These are phyloP conservation scores for Pleodorina starrii DNA, from an alignment of 139 green algal species.

Conservation along the genomic window DNA sequence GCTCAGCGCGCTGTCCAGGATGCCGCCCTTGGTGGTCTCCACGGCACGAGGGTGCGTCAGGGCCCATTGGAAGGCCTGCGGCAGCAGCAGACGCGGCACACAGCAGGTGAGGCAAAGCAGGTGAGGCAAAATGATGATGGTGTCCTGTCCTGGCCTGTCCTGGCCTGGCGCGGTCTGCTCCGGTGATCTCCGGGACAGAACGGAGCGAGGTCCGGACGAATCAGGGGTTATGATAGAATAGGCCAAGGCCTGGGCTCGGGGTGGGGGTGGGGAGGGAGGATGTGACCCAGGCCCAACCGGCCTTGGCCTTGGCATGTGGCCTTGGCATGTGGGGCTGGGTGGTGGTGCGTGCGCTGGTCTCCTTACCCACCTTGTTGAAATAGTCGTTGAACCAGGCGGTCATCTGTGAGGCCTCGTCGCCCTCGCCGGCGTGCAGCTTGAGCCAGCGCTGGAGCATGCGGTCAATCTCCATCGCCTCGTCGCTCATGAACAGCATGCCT, in stretches of 20 bases:
- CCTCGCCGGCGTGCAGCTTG: constrained; percentile 2
- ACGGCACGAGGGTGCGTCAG: constrained; percentile 54
- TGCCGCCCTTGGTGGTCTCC: constrained; percentile 72
- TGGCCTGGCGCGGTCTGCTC: no score
- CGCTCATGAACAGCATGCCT: constrained; percentile 80
- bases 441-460: constrained; percentile 71
- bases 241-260: no score
- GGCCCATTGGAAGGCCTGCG: constrained; percentile 66
- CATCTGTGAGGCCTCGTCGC: background rate
- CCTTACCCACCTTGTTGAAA: constrained; percentile 21
- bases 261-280: no score
- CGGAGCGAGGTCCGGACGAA: no score
- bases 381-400: constrained; percentile 21
- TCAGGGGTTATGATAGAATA: no score
- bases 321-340: no score
- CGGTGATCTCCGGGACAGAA: no score
- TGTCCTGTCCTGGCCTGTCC: no score
- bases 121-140: no score
- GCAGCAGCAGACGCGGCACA: background rate
- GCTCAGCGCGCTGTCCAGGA: constrained; percentile 60
- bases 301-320: background rate
- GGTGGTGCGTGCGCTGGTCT: no score
- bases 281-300: no score
- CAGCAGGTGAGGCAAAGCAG: background rate
- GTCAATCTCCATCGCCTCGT: constrained; percentile 72